Conservation (phyloP, 805 yeast genomes). For the Yamadazyma olivae region DNA sequence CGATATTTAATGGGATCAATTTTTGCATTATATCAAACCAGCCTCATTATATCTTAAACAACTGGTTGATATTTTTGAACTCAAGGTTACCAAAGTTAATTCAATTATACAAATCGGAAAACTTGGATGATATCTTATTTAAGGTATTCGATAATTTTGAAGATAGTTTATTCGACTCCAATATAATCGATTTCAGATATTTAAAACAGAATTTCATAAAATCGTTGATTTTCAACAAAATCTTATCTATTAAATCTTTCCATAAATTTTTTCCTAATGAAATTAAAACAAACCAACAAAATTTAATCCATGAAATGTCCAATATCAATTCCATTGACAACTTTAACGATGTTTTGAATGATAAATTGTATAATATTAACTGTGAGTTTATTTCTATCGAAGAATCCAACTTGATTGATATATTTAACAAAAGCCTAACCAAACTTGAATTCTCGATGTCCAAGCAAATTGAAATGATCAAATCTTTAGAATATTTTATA, state of each 20-base stretch:
- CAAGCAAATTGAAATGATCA: slow-evolving; percentile 24
- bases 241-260: slow-evolving; percentile 23
- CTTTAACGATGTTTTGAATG: slow-evolving; percentile 22
- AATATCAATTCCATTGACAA: slow-evolving; percentile 21
- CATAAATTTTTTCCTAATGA: slow-evolving; percentile 26
- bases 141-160: slow-evolving; percentile 11
- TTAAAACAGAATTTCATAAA: slow-evolving; percentile 27
- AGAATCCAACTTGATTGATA: slow-evolving; percentile 35
- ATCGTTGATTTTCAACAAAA: slow-evolving; percentile 26
- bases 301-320: slow-evolving; percentile 24
- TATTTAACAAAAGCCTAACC: slow-evolving; percentile 18
- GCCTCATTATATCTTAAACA: slow-evolving; percentile 22
- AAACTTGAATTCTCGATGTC: slow-evolving; percentile 20
- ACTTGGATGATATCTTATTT: slow-evolving; percentile 12
- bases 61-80: slow-evolving; percentile 34
- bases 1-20: slow-evolving; percentile 10
- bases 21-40: slow-evolving; percentile 14
- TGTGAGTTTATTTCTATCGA: slow-evolving; percentile 39
- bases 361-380: slow-evolving; percentile 31
- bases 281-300: slow-evolving; percentile 19
- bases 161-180: not conserved
- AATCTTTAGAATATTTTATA: slow-evolving; percentile 16
- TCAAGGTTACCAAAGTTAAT: slow-evolving; percentile 26
- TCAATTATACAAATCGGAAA: slow-evolving; percentile 14
- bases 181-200: not conserved